Evolutionary conservation across 495 filamentous ascomycete species (phyloP).

Genomic region (Daldinia bambusicola): DNA sequence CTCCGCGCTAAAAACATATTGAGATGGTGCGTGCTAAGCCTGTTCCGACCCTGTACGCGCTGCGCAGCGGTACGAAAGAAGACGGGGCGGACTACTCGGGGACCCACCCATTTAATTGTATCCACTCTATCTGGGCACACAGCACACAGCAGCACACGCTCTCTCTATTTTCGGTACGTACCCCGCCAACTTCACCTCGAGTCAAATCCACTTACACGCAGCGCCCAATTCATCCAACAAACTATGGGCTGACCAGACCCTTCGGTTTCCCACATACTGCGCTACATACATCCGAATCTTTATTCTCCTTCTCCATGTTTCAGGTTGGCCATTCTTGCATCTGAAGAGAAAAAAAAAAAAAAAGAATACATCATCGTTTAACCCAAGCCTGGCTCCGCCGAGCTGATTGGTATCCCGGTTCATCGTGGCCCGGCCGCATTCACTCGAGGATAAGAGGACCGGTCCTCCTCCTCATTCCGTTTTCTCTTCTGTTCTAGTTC

Average conservation of each 20-base stretch:
- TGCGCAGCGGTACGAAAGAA: neutral
- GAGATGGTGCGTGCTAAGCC: neutral
- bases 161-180: constrained; percentile 41
- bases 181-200: constrained; percentile 12
- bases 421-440: constrained; percentile 36
- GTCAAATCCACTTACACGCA: constrained; percentile 26
- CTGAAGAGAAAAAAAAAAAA: neutral
- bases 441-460: constrained; percentile 50
- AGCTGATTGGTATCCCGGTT: constrained; percentile 49
- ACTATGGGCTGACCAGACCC: constrained; percentile 29
- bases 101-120: neutral
- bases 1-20: constrained; percentile 19
- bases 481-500: constrained; percentile 41
- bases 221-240: constrained; percentile 1
- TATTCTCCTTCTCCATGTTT: constrained; percentile 47
- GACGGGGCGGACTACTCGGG: constrained; percentile 1
- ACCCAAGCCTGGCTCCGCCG: constrained; percentile 31
- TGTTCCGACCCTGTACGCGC: neutral
- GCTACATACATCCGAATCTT: constrained; percentile 36
- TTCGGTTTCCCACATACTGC: constrained; percentile 30
- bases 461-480: constrained; percentile 42
- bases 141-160: too few relatives aligned
- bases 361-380: constrained; percentile 46
- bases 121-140: neutral
- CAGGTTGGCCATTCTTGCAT: constrained; percentile 46